Conservation (phyloP, 2,329 filamentous ascomycete species). For the Ceratocystis huliohia region DNA sequence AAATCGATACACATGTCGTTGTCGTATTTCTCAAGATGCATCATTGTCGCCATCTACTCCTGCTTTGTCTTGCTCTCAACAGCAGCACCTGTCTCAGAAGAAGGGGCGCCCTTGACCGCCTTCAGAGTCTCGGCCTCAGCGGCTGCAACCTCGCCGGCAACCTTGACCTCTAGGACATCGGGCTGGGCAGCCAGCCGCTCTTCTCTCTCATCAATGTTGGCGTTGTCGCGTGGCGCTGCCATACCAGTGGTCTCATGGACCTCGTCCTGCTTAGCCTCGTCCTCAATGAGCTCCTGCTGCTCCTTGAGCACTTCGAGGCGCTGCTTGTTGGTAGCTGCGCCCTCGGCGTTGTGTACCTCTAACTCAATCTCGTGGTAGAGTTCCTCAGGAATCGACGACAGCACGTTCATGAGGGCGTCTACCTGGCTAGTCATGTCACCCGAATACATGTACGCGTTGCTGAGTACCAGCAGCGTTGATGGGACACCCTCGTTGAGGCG, state of each 20-base stretch:
- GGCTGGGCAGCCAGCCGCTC: constrained; percentile 47
- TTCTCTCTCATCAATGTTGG: constrained; percentile 92
- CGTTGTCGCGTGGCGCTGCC: constrained; percentile 66
- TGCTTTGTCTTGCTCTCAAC: constrained; percentile 25
- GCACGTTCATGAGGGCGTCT: constrained; percentile 79
- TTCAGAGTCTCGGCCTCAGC: constrained; percentile 18
- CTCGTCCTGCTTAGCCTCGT: constrained; percentile 87
- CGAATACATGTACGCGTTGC: constrained; percentile 97
- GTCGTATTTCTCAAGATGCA: constrained; percentile 1
- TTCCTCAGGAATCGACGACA: constrained; percentile 92
- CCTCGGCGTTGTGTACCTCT: constrained; percentile 92
- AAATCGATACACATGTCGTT: neutral
- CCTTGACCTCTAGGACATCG: constrained; percentile 40
- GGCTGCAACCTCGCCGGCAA: constrained; percentile 30
- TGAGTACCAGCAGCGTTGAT: constrained; percentile 85
- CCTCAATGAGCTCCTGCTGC: constrained; percentile 94
- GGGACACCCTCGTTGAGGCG: constrained; percentile 90
- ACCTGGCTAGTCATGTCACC: constrained; percentile 84
- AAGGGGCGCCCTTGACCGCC: constrained; percentile 14
- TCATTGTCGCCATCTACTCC: constrained; percentile 23
- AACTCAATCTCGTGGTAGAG: constrained; percentile 99
- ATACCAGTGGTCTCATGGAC: constrained; percentile 63
- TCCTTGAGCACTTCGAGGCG: constrained; percentile 95
- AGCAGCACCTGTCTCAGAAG: neutral
- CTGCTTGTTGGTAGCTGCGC: constrained; percentile 96